Conservation (phyloP, 2,329 filamentous ascomycete genomes). For the Pseudogymnoascus sp. region DNA sequence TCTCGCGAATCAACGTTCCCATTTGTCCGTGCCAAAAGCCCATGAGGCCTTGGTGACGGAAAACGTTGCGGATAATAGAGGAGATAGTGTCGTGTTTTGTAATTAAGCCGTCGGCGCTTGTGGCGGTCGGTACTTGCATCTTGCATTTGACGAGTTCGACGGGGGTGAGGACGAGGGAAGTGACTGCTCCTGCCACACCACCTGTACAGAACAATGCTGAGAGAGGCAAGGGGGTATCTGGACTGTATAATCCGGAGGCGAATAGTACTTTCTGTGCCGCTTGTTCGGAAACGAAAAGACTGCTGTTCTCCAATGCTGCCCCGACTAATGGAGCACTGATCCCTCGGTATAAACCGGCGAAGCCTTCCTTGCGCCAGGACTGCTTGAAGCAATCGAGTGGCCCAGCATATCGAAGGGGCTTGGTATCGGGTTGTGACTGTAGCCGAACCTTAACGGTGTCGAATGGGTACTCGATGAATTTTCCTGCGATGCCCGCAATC, state of each 20-base stretch:
- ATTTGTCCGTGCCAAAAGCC: conserved; percentile 96
- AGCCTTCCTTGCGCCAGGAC: conserved; percentile 70
- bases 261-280: conserved; percentile 62
- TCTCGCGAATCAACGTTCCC: conserved; percentile 88
- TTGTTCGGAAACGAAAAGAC: conserved; percentile 86
- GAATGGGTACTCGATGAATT: conserved; percentile 97
- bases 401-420: conserved; percentile 74
- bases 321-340: conserved; percentile 87
- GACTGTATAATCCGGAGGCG: conserved; percentile 39
- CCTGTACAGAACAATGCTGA: conserved; percentile 70
- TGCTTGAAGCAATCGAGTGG: conserved; percentile 91
- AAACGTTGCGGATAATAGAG: conserved; percentile 69
- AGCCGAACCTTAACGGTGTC: conserved; percentile 97
- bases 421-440: conserved; percentile 84
- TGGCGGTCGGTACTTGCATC: conserved; percentile 67
- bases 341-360: conserved; percentile 72
- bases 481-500: conserved; percentile 80
- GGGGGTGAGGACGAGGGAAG: conserved; percentile 83
- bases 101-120: conserved; percentile 34
- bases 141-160: conserved; percentile 98
- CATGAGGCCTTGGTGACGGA: conserved; percentile 68
- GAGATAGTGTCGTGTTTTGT: conserved; percentile 53
- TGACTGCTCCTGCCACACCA: conserved; percentile 79
- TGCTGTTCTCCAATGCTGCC: conserved; percentile 85
- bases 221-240: conserved; percentile 61